phyloP scores from a whole-genome alignment of 2,329 filamentous ascomycete species.

The Spiromastix sp. region DNA sequence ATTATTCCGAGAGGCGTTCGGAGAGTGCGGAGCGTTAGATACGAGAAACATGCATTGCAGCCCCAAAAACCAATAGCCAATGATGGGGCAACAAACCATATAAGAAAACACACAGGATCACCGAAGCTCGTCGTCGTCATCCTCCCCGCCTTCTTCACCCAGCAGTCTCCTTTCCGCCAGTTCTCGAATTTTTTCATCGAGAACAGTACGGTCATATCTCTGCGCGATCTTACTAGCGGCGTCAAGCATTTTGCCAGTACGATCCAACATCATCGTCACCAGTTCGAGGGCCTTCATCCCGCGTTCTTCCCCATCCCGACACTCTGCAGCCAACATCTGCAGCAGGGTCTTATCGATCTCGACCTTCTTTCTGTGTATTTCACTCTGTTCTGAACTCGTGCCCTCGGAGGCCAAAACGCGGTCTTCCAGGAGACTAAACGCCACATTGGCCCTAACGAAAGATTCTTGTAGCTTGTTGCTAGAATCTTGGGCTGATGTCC shows the following conservation, averaged over 20 bases:
- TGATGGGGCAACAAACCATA: too few relatives aligned
- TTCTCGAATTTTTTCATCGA: conserved; percentile 86
- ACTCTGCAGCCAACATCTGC: conserved; percentile 81
- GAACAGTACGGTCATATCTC: conserved; percentile 66
- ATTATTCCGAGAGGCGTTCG: too few relatives aligned
- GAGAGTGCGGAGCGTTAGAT: too few relatives aligned
- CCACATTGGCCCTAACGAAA: conserved; percentile 64
- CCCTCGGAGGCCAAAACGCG: conserved; percentile 58
- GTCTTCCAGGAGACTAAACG: conserved; percentile 66
- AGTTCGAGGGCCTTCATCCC: conserved; percentile 94
- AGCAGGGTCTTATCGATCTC: conserved; percentile 85
- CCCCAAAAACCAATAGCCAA: too few relatives aligned
- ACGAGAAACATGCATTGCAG: too few relatives aligned
- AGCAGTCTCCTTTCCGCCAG: conserved; percentile 61
- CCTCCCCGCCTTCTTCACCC: conserved; percentile 49
- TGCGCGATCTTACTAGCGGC: conserved; percentile 82
- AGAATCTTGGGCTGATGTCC: conserved; percentile 38
- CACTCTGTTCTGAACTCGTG: conserved; percentile 52
- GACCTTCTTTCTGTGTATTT: conserved; percentile 62
- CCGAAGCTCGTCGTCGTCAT: conserved; percentile 26
- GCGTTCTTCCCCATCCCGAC: conserved; percentile 80
- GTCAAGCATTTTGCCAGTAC: conserved; percentile 80
- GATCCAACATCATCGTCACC: conserved; percentile 74
- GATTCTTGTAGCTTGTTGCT: conserved; percentile 62
- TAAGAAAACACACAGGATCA: too few relatives aligned